phyloP scores from a whole-genome alignment of 495 filamentous ascomycete genomes.

The Neurospora tetraspora region DNA sequence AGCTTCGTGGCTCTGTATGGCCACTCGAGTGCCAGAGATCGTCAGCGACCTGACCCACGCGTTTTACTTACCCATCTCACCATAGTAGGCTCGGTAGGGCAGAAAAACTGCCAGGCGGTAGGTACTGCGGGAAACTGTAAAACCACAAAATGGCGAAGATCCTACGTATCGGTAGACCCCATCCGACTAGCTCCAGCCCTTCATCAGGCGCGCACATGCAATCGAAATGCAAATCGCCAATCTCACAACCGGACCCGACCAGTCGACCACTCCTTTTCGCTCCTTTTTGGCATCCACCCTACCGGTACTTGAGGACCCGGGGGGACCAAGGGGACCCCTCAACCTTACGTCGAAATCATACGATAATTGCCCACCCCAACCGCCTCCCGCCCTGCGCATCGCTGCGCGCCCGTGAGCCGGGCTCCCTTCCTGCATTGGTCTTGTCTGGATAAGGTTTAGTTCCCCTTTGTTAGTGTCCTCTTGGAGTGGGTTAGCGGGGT shows the following conservation, averaged over 20 bases:
- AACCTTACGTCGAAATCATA: not conserved
- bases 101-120: not conserved
- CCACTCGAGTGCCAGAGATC: too few species aligned
- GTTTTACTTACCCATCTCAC: too few species aligned
- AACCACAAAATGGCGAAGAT: not conserved
- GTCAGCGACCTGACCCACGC: too few species aligned
- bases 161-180: not conserved
- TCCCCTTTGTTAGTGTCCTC: not conserved
- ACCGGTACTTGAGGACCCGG: not conserved
- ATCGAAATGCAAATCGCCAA: not conserved
- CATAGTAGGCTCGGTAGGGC: not conserved
- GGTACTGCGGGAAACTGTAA: not conserved
- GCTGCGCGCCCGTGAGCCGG: not conserved
- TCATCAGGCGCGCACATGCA: not conserved
- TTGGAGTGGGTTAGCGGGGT: not conserved
- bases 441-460: not conserved
- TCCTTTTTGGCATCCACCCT: not conserved
- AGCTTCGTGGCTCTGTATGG: too few species aligned
- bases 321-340: not conserved
- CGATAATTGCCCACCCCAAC: not conserved
- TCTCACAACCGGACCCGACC: not conserved
- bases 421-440: not conserved
- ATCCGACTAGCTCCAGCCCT: not conserved
- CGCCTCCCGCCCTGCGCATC: not conserved
- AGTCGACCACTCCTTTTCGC: not conserved